phyloP scores from a whole-genome alignment of 2,329 filamentous ascomycete species.

The Thielaviopsis ethacetica region DNA sequence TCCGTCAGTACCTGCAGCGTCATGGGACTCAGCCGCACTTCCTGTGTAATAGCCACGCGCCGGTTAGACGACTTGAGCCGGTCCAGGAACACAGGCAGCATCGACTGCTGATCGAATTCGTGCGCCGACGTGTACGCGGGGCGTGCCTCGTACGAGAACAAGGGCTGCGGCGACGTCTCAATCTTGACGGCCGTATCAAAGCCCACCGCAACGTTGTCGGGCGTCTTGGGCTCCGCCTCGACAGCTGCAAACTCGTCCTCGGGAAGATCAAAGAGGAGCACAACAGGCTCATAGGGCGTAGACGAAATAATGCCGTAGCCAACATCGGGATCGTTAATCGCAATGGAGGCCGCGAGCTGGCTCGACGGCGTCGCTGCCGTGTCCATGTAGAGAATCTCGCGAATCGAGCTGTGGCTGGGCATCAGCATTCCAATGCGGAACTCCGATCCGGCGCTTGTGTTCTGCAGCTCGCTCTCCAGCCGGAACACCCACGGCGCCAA shows the following conservation, averaged over 20 bases:
- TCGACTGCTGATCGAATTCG: constrained; percentile 39
- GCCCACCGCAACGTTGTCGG: background rate
- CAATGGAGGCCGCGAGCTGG: constrained; percentile 36
- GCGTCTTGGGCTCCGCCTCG: constrained; percentile 7
- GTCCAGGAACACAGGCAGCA: constrained; percentile 38
- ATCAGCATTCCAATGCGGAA: constrained; percentile 45
- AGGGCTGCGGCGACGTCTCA: constrained; percentile 19
- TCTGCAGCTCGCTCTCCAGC: constrained; percentile 42
- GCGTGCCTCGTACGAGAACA: constrained; percentile 44
- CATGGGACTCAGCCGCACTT: constrained; percentile 52
- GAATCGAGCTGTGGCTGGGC: constrained; percentile 37
- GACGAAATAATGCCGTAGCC: constrained; percentile 47
- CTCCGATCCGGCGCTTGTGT: constrained; percentile 39
- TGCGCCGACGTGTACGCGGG: constrained; percentile 49
- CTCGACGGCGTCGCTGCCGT: constrained; percentile 27
- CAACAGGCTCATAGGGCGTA: constrained; percentile 39
- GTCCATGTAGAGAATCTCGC: constrained; percentile 42
- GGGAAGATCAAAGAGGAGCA: constrained; percentile 42
- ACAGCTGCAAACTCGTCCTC: constrained; percentile 28
- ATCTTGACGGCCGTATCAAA: background rate
- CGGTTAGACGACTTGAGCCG: constrained; percentile 41
- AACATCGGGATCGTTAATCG: constrained; percentile 43
- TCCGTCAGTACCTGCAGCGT: constrained; percentile 58
- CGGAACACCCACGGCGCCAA: constrained; percentile 47
- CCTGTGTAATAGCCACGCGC: constrained; percentile 45